Base-by-base conservation (phyloP, 1,284 basidiomycete species). In the Ceratobasidium sp. region DNA sequence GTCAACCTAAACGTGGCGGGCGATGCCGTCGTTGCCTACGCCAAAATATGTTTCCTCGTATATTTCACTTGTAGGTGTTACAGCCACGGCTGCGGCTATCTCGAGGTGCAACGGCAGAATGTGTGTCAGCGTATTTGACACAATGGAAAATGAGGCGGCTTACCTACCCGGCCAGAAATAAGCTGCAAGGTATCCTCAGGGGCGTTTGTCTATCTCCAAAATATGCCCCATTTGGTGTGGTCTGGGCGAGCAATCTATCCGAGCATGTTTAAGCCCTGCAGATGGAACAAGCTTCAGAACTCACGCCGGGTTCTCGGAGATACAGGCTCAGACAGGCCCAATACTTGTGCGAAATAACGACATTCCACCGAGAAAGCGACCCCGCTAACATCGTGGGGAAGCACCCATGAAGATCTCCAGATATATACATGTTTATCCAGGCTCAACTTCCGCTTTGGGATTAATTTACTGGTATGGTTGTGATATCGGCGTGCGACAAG, bases 271-370 rank as follows among this genome's bases (percentile, higher is more conserved):
- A n/a, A 52, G 62, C 62, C 62, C 62, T 65, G n/a, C n/a, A n/a
- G n/a, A n/a, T 45, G 62, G 34, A 25, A 65, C 62, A 65, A 53
- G 62, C 60, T 64, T 52, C 60, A 52, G 47, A 64, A 52, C 31
- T 40, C 60, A 5, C 56, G 56, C 40, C 52, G 62, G 62, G 62
- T 65, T 53, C 62, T 65, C 62, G 47, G 62, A 65, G 62, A 53
- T 65, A 52, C 49, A 53, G 62, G 62, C 49, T 65, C 45, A 34
- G 34, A 35, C 45, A 50, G 45, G n/a, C 58, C 12, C 43, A 50
- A 12, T 34, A 47, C 29, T 60, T 34, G 58, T 64, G 34, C 49
- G 62, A 65, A 65, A 65, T 52, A 52, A 65, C 62, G 62, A 65
- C 50, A 65, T 65, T 65, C 62, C 43, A 65, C 62, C 62, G 62